Evolutionary conservation across 768 basidiomycete species (phyloP), one percentile per base, ranked within the genome.

Genomic region (Rhodotorula babjevae): DNA sequence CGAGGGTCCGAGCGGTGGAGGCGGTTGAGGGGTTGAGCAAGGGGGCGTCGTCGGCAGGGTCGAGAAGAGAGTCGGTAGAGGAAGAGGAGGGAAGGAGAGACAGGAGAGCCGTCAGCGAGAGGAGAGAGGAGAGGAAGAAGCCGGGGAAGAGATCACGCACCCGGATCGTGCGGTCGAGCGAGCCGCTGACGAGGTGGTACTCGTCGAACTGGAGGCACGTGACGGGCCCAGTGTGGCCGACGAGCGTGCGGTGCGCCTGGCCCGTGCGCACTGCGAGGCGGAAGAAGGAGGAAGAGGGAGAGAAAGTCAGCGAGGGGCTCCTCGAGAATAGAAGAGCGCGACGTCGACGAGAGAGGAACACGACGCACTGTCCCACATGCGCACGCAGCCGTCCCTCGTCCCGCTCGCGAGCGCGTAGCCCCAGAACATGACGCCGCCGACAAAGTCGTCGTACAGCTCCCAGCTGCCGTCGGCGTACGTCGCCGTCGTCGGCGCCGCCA

Each of bases 311-410:
- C 3, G 50, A 40, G 0, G 60, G 57, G 58, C 9, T 36, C 36
- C 5, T 9, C 36, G 47, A n/a, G 65, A 66, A 72, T 52, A 25
- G 46, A 23, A 56, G 25, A 5, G 31, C 25, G 3, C 46, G 25
- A 61, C 16, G 9, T 9, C 14, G 29, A 4, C 33, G 27, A 50
- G 25, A 25, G 23, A 49, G 31, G 40, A 16, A 14, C 40, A 23
- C 27, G 14, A 87, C 92, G 85, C 79, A 95, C 93, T 97, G 79
- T 99, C 96, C 96, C 96, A 99, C 94, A 99, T 97, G 75, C 96
- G 83, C 44, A 98, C 94, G 6, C 90, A 95, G 50, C 95, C 93
- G 80, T 99, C 96, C 1, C 93, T 94, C 77, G 93, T 96, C 3
- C 94, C 96, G 76, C 93, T 96, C 10, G 97, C 93, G 49, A 99